phyloP scores from a whole-genome alignment of 176 grass and related monocot species.

The Triticum dicoccoides region DNA sequence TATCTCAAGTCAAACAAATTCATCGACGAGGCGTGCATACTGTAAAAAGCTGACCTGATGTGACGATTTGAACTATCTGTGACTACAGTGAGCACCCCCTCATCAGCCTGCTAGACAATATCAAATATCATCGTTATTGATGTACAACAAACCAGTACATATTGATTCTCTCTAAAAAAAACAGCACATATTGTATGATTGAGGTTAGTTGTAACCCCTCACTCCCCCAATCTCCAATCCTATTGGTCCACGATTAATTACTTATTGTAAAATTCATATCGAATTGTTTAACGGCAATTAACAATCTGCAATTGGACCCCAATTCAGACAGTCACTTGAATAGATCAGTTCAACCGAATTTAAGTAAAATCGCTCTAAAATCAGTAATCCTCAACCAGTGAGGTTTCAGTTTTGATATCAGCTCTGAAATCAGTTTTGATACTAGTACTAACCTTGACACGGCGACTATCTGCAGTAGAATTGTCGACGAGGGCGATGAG shows the following conservation, averaged over 20 bases:
- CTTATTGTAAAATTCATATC: too few species aligned
- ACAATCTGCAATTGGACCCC: background rate
- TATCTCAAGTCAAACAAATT: background rate
- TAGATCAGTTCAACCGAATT: background rate
- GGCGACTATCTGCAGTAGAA: background rate
- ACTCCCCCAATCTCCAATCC: too few species aligned
- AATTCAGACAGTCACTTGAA: background rate
- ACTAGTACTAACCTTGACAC: background rate
- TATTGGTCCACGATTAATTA: too few species aligned
- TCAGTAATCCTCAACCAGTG: background rate
- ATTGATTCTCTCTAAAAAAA: too few species aligned
- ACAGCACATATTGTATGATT: background rate
- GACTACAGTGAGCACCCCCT: background rate
- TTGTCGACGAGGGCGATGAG: constrained; percentile 53
- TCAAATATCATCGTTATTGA: background rate
- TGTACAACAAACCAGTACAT: background rate
- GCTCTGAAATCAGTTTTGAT: too few species aligned
- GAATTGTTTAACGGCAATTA: too few species aligned
- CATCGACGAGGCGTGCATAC: too few species aligned
- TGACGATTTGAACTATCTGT: background rate
- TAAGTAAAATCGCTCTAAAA: background rate
- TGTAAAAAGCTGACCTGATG: constrained; percentile 1
- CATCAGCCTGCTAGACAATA: background rate
- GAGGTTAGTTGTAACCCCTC: too few species aligned
- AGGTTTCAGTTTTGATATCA: background rate